These are phyloP conservation scores for Mycena sp. DNA, from an alignment of 1,284 basidiomycete species.

Conservation along the genomic window DNA sequence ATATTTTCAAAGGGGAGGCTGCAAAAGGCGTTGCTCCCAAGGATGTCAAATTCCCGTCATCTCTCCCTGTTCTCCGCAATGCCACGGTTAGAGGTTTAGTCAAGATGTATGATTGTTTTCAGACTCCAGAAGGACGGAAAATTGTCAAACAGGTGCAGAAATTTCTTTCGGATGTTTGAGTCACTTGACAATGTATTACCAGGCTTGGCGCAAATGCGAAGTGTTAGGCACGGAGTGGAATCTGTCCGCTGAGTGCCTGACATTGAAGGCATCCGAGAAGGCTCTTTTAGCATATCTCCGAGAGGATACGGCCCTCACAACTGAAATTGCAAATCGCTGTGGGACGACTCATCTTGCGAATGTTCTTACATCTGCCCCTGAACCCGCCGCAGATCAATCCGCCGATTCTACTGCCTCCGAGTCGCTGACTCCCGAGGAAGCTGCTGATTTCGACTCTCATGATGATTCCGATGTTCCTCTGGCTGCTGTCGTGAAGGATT, in stretches of 20 bases:
- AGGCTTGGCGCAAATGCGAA: constrained; percentile 13
- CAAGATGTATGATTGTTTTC: constrained; percentile 12
- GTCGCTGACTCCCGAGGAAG: too few species aligned
- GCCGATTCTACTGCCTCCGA: too few species aligned
- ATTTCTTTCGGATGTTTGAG: too few species aligned
- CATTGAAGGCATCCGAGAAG: not conserved
- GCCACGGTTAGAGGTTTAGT: constrained; percentile 10
- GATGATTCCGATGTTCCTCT: too few species aligned
- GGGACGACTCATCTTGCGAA: not conserved
- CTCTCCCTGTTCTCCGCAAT: constrained; percentile 8
- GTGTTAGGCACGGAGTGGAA: not conserved
- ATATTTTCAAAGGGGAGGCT: not conserved
- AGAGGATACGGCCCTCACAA: not conserved
- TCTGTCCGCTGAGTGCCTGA: too few species aligned
- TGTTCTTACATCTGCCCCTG: too few species aligned
- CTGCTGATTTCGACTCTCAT: too few species aligned
- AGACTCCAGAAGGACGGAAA: not conserved
- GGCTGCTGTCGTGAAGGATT: too few species aligned
- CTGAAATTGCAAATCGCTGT: constrained; percentile 15
- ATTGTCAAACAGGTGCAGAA: too few species aligned
- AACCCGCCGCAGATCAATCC: too few species aligned
- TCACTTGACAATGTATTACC: too few species aligned
- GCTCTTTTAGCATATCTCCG: constrained; percentile 1
- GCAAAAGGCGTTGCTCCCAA: not conserved
- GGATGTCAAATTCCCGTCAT: constrained; percentile 9